A percentile compares a stretch with the other conserved stretches of the same genome.
These are phyloP conservation scores for Phytophthora ohioensis DNA, from an alignment of 352 stramenopile genomes.

Conservation along the genomic window DNA sequence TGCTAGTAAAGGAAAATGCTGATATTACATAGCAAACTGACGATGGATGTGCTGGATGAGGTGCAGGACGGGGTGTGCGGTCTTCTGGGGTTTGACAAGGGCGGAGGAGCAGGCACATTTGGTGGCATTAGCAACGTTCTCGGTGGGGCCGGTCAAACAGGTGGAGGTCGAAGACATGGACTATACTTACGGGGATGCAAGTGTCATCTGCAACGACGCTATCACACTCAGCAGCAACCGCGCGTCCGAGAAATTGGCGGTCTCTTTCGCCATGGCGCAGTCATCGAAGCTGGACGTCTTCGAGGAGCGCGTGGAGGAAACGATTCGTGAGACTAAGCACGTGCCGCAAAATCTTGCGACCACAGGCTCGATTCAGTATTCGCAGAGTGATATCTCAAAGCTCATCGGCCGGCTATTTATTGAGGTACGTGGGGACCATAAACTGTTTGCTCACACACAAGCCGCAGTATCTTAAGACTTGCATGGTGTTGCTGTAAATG, in stretches of 20 bases:
- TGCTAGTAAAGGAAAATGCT: slow-evolving; percentile 1
- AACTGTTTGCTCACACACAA: background rate
- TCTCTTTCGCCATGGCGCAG: slow-evolving; percentile 94
- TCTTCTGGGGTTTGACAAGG: slow-evolving; percentile 91
- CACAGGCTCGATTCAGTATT: slow-evolving; percentile 92
- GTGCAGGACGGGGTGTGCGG: slow-evolving; percentile 80
- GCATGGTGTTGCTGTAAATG: slow-evolving; percentile 24
- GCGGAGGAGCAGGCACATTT: slow-evolving; percentile 85
- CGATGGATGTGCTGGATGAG: background rate
- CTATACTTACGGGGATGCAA: slow-evolving; percentile 82
- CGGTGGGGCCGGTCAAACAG: slow-evolving; percentile 78
- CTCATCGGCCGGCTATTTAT: slow-evolving; percentile 93
- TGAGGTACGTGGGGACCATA: slow-evolving; percentile 49
- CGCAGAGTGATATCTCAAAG: slow-evolving; percentile 91
- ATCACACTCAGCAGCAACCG: slow-evolving; percentile 86
- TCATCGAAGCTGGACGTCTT: slow-evolving; percentile 94
- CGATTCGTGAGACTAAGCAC: slow-evolving; percentile 88
- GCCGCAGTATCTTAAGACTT: slow-evolving; percentile 5
- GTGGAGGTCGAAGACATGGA: slow-evolving; percentile 92
- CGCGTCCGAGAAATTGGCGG: slow-evolving; percentile 91
- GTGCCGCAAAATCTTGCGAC: slow-evolving; percentile 90
- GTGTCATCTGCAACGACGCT: slow-evolving; percentile 82
- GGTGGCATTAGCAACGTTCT: slow-evolving; percentile 64
- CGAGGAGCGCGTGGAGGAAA: slow-evolving; percentile 91
- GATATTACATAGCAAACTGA: slow-evolving; percentile 6